Percentiles rank a stretch among this genome's conserved stretches.
phyloP scores from a whole-genome alignment of 495 filamentous ascomycete species.

The Xylaria venustula region DNA sequence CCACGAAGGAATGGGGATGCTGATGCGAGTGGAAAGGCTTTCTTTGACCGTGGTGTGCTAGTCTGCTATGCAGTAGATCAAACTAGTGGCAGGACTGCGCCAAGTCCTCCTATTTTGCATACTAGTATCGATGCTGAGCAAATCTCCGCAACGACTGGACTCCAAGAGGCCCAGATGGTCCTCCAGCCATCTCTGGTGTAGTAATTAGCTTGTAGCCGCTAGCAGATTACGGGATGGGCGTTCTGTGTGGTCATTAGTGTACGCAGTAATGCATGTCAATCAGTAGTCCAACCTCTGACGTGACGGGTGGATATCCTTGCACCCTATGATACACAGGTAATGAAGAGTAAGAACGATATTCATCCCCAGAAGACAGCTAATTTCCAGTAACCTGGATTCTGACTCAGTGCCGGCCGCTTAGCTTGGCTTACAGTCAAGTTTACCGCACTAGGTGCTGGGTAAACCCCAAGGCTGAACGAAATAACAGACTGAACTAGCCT shows the following conservation, averaged over 20 bases:
- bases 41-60: background rate
- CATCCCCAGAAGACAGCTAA: background rate
- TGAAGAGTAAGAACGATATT: background rate
- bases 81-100: background rate
- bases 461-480: background rate
- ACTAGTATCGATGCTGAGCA: background rate
- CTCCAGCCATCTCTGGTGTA: background rate
- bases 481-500: too few relatives aligned
- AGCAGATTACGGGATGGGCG: background rate
- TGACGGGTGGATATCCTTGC: background rate
- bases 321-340: background rate
- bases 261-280: background rate
- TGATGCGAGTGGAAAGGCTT: background rate
- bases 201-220: background rate
- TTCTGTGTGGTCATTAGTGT: background rate
- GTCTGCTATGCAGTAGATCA: background rate
- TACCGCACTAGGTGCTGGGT: background rate
- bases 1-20: slow-evolving; percentile 1
- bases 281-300: slow-evolving; percentile 2
- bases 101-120: too few relatives aligned
- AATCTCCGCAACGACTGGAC: too few relatives aligned
- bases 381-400: too few relatives aligned
- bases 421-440: background rate
- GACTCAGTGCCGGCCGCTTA: background rate
- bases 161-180: background rate